A percentile compares a stretch with the other conserved stretches of the same genome.
Conservation (phyloP, 495 filamentous ascomycete species). For the Lasiosphaeria miniovina region DNA sequence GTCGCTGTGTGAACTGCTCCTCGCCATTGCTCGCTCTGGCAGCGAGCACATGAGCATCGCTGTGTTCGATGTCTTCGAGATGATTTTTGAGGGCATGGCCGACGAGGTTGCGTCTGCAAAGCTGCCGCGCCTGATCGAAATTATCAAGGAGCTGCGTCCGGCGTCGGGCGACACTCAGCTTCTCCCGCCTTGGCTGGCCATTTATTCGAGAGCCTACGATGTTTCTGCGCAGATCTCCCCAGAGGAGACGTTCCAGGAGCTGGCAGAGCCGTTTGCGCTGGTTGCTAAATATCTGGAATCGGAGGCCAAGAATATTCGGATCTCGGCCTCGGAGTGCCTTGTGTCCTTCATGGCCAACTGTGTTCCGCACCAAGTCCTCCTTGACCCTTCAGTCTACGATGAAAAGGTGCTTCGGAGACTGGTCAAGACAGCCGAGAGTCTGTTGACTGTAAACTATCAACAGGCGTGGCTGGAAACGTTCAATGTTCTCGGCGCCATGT, state of each 20-base stretch:
- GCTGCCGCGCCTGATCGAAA: constrained; percentile 79
- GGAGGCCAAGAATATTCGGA: constrained; percentile 82
- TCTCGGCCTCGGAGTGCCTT: constrained; percentile 91
- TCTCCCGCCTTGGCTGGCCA: constrained; percentile 92
- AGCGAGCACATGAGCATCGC: constrained; percentile 95
- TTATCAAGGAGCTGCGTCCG: constrained; percentile 83
- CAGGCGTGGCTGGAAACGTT: constrained; percentile 95
- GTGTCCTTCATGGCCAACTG: constrained; percentile 89
- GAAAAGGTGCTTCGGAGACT: constrained; percentile 80
- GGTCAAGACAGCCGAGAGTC: constrained; percentile 59
- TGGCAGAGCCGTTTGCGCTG: constrained; percentile 76
- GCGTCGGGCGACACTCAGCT: constrained; percentile 88
- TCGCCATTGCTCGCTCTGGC: constrained; percentile 79
- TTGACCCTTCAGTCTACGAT: constrained; percentile 85
- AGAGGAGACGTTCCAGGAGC: constrained; percentile 81
- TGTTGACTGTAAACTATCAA: constrained; percentile 88
- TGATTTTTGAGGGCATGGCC: constrained; percentile 87
- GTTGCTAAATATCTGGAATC: constrained; percentile 79
- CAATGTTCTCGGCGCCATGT: constrained; percentile 80
- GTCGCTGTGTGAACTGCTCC: constrained; percentile 78
- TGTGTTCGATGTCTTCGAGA: constrained; percentile 94
- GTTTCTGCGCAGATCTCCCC: constrained; percentile 82
- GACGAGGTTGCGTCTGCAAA: constrained; percentile 83
- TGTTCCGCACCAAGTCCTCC: constrained; percentile 70
- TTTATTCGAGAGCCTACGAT: constrained; percentile 89